Base-by-base conservation (phyloP, 2,329 filamentous ascomycete genomes). In the Pseudogymnoascus destructans region DNA sequence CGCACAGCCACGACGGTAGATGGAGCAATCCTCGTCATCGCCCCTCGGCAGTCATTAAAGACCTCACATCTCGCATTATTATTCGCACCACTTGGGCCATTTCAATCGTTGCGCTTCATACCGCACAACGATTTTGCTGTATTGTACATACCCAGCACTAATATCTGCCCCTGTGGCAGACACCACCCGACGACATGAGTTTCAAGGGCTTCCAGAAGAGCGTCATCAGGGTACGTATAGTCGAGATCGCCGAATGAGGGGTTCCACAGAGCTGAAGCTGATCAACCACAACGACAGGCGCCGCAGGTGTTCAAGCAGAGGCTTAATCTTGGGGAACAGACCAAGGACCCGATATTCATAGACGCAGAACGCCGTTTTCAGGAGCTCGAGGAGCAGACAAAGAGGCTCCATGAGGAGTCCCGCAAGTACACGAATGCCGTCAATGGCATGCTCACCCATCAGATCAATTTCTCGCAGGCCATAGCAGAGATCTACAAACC, bases 361-460 rank as follows among this genome's bases (percentile, higher is more conserved):
- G 93, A 98, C 73, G 89, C 93, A 63, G 93, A 98, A 71, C 84
- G 91, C 62, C 85, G 93, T 55, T 98, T 97, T 70, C 79, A 89
- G 64, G 93, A 98, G 75, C 80, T 98, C 63, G 93, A 98, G 74
- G 86, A 78, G 64, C 91, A 98, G 75, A 97, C 93, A 33, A 97
- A 96, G 79, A 92, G 87, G 73, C 84, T 96, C 27, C 92, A 97
- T 74, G 89, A 95, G 75, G 92, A 97, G 73, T 95, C 89, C 59
- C 87, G 91, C 72, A 96, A 95, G 75, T 98, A 98, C 73, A 96
- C 95, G 67, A 85, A 95, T 58, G 89, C 93, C 70, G 96, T 98
- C 75, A 96, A 97, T 75, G 88, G 87, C 77, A 98, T 98, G 93
- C 81, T 98, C 67, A 82, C 78, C 69, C 91, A 97, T 74, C 93